phyloP scores from a whole-genome alignment of 2,329 filamentous ascomycete genomes.

The Colletotrichum orchidophilum region DNA sequence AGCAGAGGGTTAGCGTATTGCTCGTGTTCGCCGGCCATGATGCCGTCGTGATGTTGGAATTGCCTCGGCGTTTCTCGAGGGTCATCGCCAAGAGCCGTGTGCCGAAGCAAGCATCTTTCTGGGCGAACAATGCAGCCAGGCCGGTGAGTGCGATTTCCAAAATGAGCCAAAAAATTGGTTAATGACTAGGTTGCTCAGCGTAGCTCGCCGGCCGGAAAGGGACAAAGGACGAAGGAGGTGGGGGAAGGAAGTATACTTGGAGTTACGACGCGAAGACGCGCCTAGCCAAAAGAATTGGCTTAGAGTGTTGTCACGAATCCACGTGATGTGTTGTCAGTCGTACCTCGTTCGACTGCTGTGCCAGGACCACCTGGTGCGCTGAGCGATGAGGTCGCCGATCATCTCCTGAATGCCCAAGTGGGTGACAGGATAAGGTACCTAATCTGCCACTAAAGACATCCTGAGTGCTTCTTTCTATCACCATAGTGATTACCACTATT shows the following conservation, averaged over 20 bases:
- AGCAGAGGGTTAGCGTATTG: constrained; percentile 75
- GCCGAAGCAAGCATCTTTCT: background rate
- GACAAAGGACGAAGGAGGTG: background rate
- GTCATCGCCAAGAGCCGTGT: background rate
- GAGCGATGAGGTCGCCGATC: background rate
- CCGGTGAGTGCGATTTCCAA: background rate
- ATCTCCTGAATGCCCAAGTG: background rate
- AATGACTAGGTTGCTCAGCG: background rate
- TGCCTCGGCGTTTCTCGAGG: constrained; percentile 31
- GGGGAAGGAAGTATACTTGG: background rate
- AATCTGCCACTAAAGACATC: too few relatives aligned
- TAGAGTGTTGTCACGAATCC: constrained; percentile 16
- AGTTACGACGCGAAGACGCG: constrained; percentile 5
- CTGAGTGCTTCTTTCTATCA: too few relatives aligned
- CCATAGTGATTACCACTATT: too few relatives aligned
- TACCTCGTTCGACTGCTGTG: background rate
- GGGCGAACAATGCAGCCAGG: background rate
- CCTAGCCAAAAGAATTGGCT: background rate
- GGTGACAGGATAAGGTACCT: background rate
- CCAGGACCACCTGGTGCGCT: background rate
- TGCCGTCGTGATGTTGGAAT: constrained; percentile 29
- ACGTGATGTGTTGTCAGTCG: constrained; percentile 22
- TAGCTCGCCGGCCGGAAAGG: background rate
- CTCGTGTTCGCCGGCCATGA: constrained; percentile 46
- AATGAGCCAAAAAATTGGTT: background rate